Percentiles rank a stretch among this genome's conserved stretches.
These are phyloP conservation scores for Lepiota brunneoincarnata DNA, from an alignment of 768 basidiomycete genomes.

Conservation along the genomic window DNA sequence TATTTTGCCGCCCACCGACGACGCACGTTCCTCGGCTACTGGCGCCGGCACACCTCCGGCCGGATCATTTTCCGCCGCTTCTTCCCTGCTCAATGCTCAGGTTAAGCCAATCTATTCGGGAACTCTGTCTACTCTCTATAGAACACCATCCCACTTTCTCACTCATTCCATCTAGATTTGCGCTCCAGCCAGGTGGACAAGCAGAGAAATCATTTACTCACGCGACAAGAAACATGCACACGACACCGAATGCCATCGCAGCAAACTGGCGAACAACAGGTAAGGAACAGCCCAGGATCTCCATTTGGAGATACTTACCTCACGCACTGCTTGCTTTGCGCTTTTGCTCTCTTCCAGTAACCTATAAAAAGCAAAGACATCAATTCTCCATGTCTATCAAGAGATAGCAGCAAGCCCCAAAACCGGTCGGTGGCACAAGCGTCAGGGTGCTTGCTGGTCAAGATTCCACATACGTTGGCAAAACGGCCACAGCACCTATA, in stretches of 20 bases:
- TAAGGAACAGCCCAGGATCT: constrained; percentile 8
- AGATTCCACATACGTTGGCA: constrained; percentile 70
- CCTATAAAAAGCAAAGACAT: constrained; percentile 35
- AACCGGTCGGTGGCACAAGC: background rate
- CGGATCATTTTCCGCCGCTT: constrained; percentile 13
- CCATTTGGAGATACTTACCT: constrained; percentile 47
- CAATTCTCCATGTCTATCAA: constrained; percentile 9
- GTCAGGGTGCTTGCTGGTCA: background rate
- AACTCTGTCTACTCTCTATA: background rate
- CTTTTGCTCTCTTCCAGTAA: constrained; percentile 86
- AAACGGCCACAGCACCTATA: constrained; percentile 88
- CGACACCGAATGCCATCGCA: constrained; percentile 88
- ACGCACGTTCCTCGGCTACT: constrained; percentile 55
- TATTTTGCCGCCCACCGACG: constrained; percentile 26
- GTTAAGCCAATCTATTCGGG: background rate
- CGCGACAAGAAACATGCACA: constrained; percentile 92
- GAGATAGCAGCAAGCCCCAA: constrained; percentile 8
- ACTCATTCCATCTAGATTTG: constrained; percentile 17
- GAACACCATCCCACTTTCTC: background rate
- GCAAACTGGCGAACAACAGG: constrained; percentile 57
- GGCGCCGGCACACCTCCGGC: constrained; percentile 5
- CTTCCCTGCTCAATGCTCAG: constrained; percentile 2
- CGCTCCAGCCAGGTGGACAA: background rate
- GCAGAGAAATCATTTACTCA: constrained; percentile 43
- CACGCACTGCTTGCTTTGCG: constrained; percentile 84